A percentile compares a stretch with the other conserved stretches of the same genome.
Conservation (phyloP, 2,329 filamentous ascomycete species). For the Amauroascus niger region DNA sequence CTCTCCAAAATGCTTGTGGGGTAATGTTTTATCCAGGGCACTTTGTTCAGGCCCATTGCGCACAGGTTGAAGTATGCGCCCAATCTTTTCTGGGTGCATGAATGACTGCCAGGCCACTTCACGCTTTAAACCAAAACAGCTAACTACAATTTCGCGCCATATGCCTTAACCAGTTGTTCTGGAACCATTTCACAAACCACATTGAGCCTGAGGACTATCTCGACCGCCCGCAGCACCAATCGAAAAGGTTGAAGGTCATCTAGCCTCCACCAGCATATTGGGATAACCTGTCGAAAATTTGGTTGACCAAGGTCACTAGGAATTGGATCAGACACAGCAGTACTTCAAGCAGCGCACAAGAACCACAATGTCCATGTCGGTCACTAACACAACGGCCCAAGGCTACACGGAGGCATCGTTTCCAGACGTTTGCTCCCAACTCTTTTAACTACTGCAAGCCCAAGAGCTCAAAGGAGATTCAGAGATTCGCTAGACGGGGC, state of each 20-base stretch:
- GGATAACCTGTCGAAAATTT: conserved; percentile 22
- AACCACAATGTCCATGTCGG: not conserved
- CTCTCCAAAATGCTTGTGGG: no score
- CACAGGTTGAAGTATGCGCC: no score
- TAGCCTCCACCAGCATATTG: conserved; percentile 13
- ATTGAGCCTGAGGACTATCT: not conserved
- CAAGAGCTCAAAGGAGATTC: no score
- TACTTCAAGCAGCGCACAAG: not conserved
- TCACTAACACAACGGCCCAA: conserved; percentile 11
- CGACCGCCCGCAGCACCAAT: not conserved
- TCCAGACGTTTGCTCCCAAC: not conserved
- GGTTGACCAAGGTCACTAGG: conserved; percentile 19
- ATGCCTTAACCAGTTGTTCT: not conserved
- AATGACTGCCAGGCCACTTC: no score
- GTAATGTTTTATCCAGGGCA: no score
- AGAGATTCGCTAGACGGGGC: no score
- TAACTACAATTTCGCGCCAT: no score
- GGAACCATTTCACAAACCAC: not conserved
- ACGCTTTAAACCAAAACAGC: no score
- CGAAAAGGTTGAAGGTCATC: conserved; percentile 11
- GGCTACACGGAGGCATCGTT: conserved; percentile 9
- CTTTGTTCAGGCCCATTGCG: no score
- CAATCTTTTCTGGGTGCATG: no score
- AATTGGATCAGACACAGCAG: conserved; percentile 20
- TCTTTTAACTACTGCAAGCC: not conserved